Evolutionary conservation across 768 basidiomycete species (phyloP), one percentile per base, ranked within the genome.

Genomic region (Mycena galopus): DNA sequence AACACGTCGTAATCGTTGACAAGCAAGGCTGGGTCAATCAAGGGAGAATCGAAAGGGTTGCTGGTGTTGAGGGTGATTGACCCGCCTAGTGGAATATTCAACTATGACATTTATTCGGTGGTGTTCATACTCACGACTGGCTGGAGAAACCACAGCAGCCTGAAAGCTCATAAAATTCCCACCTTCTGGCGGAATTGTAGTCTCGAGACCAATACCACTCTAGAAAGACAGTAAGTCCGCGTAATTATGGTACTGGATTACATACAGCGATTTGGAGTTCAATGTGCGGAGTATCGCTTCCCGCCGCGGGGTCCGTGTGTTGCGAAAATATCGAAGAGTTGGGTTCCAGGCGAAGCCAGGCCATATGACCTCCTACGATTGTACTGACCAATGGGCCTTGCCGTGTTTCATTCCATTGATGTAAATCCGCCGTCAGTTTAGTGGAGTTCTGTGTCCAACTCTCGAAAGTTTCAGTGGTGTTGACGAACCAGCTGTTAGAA

Each of bases 11-110:
- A 78, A 16, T 73, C 63, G 47, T 77, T 61, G 0, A 53, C 59
- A 12, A 81, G 59, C 44, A 76, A 61, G 4, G 63, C 76, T 1
- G 78, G 79, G 68, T 83, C 75, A 30, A 83, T 81, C 42, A 81
- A 56, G 2, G 82, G 80, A 0, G 72, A 25, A 10, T 64, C 69
- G 56, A 79, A 78, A 1, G 81, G 82, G 59, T 81, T 67, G 51
- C 67, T 73, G 8, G 78, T 75, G 58, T 78, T 79, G n/a, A 83
- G 67, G 16, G 75, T 76, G 25, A 81, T 70, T 11, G 77, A 75
- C 8, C 81, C 81, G 37, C 78, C 79, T 79, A 37, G 6, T 21
- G 33, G 39, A 3, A 30, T n/a, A 44, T 35, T 23, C 12, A 21
- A 23, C 33, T 7, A 3, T 5, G 3, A 6, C 14, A 1, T 17